These are phyloP conservation scores for Neoboletus magnificus DNA, from an alignment of 768 basidiomycete genomes.

Conservation along the genomic window DNA sequence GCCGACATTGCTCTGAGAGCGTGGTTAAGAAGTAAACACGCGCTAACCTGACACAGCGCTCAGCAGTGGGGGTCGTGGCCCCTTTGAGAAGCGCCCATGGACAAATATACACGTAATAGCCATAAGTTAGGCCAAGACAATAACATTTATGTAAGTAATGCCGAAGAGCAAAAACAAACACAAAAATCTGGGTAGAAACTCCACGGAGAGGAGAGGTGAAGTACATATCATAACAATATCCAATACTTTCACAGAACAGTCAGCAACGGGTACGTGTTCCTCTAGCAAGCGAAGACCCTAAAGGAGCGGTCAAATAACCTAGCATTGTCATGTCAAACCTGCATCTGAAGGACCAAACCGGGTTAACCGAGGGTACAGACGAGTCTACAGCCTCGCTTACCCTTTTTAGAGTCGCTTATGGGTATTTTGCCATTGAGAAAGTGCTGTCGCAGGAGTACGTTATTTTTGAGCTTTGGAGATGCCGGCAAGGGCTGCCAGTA, in stretches of 20 bases:
- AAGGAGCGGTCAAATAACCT: not conserved
- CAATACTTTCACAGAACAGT: not conserved
- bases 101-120: constrained; percentile 4
- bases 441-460: too few species aligned
- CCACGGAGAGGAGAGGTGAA: not conserved
- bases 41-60: not conserved
- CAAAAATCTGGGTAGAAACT: not conserved
- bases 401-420: too few species aligned
- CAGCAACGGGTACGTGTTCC: not conserved
- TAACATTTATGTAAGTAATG: too few species aligned
- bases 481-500: not conserved
- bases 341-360: too few species aligned
- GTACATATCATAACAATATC: not conserved
- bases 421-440: too few species aligned
- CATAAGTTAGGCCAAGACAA: not conserved
- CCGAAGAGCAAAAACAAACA: not conserved
- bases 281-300: not conserved
- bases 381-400: too few species aligned
- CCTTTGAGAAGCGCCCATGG: constrained; percentile 6
- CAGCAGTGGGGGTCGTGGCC: not conserved
- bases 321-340: not conserved
- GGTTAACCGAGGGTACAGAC: too few species aligned
- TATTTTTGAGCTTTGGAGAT: too few species aligned
- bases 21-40: constrained; percentile 2
- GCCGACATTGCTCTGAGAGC: constrained; percentile 8